A percentile compares a stretch with the other conserved stretches of the same genome.
Conservation (phyloP, 306 rosid genomes). For the Gynostemma pentaphyllum region DNA sequence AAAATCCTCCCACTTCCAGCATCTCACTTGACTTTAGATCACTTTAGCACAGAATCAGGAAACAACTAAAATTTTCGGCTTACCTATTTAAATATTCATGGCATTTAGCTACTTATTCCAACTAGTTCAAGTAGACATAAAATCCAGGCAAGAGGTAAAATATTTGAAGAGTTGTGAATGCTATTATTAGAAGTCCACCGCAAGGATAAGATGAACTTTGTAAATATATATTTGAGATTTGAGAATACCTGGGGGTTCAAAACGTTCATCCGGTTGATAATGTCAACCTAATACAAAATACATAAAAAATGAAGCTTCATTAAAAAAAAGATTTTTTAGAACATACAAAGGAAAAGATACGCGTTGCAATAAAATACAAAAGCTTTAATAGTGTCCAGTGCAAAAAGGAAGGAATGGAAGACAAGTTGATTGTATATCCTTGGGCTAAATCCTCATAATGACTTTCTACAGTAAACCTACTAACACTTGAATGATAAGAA, state of each 20-base stretch:
- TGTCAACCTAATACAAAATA: slow-evolving; percentile 44
- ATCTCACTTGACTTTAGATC: not conserved
- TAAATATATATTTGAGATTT: not conserved
- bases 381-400: not conserved
- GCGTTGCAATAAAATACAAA: not conserved
- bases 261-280: slow-evolving; percentile 59
- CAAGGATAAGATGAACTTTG: not conserved
- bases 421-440: no score
- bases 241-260: slow-evolving; percentile 78
- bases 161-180: not conserved
- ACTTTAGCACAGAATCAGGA: not conserved
- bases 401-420: no score
- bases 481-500: no score
- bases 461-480: no score
- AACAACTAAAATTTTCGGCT: not conserved
- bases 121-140: not conserved
- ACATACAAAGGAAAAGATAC: not conserved
- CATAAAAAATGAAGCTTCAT: not conserved
- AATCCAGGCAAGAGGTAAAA: not conserved
- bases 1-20: not conserved
- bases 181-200: not conserved
- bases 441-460: no score
- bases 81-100: not conserved
- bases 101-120: not conserved
- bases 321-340: not conserved